Base-by-base conservation (phyloP, 768 basidiomycete species). In the Termitomyces sp. region DNA sequence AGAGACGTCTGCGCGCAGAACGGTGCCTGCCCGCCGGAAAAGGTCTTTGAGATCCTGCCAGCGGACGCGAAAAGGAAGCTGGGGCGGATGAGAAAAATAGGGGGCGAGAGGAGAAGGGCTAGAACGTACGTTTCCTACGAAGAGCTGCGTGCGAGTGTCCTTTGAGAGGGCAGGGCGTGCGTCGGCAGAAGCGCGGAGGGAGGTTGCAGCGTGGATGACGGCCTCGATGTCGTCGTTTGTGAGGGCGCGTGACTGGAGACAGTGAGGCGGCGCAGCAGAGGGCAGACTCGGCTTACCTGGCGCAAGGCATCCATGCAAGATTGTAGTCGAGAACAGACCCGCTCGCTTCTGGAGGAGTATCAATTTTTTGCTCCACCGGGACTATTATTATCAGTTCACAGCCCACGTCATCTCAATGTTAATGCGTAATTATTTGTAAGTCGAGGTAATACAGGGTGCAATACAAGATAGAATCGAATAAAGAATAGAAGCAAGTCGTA, bases 11-110 rank as follows among this genome's bases (percentile, higher is more conserved):
- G 94, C 88, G 51, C 90, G 80, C 40, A 93, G 76, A 63, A 95
- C 87, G 32, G 91, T 97, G 44, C 97, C 97, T 6, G 96, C 92
- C 64, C 92, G 90, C 40, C 96, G 86, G 73, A 99, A 98, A 55
- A 99, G 84, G 71, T 99, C 96, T 67, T 99, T 98, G 62, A 99
- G 83, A 76, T 99, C 97, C 77, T 99, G 97, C 97, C 97, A 99
- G 57, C 97, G 86, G 41, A 98, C 95, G 61, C 96, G 82, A 74
- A 96, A 98, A 0, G 97, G 97, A 28, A 99, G 84, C 94, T 95
- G 61, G 49, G 44, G 46, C 57, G 47, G 50, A 63, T 36, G 51
- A 57, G 56, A 23, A 26, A 38, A 16, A 58, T 52, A 44, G 50
- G 26, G 58, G n/a, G 8, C 1, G 4, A 10, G 3, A 49, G 43